Conservation (phyloP, 106 monocot genomes). For the Amphibolis antarctica region DNA sequence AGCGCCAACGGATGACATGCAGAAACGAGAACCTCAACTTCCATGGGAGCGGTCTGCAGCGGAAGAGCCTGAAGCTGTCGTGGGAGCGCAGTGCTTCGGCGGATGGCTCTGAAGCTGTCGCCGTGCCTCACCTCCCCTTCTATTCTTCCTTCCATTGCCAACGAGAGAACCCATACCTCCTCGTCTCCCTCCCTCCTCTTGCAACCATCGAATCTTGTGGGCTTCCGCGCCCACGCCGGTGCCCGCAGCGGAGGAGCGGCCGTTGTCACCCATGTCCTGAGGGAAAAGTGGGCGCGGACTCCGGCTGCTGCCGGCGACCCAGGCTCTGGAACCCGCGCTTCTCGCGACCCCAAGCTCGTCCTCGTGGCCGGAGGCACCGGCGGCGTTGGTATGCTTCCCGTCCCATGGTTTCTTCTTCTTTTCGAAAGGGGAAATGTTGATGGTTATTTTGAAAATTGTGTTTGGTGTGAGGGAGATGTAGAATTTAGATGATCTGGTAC, state of each 20-base stretch:
- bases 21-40: too few relatives aligned
- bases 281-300: slow-evolving; percentile 24
- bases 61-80: too few relatives aligned
- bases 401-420: not conserved
- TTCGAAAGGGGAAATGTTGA: too few relatives aligned
- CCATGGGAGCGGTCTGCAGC: too few relatives aligned
- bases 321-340: not conserved
- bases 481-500: too few relatives aligned
- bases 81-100: too few relatives aligned
- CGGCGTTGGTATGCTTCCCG: slow-evolving; percentile 43
- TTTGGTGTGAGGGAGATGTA: too few relatives aligned
- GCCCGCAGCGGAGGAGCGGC: not conserved
- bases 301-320: slow-evolving; percentile 5
- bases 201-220: not conserved
- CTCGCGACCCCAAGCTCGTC: slow-evolving; percentile 33
- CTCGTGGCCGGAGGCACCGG: slow-evolving; percentile 70
- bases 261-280: not conserved
- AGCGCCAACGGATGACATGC: too few relatives aligned
- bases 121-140: not conserved
- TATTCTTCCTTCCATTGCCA: not conserved
- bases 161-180: not conserved
- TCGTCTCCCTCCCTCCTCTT: not conserved
- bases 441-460: too few relatives aligned
- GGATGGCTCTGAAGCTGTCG: not conserved
- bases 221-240: not conserved